Conservation (phyloP, 2,329 filamentous ascomycete genomes). For the Fusarium proliferatum region DNA sequence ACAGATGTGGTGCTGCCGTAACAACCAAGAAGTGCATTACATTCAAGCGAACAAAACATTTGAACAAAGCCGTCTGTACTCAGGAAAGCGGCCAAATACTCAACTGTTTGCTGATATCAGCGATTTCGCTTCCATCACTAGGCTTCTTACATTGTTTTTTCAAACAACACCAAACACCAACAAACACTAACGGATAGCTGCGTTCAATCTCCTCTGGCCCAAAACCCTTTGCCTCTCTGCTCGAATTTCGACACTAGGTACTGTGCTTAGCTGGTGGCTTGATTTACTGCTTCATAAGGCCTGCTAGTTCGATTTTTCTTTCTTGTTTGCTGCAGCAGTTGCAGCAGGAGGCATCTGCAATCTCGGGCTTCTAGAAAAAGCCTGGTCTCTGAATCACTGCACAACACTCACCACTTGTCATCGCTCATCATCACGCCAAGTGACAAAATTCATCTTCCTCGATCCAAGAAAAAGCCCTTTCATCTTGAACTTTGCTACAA, state of each 20-base stretch:
- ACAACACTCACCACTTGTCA: not conserved
- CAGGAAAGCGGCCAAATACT: too few species aligned
- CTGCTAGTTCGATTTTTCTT: not conserved
- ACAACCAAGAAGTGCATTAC: too few species aligned
- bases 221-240: too few species aligned
- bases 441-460: not conserved
- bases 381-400: conserved; percentile 23
- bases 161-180: not conserved
- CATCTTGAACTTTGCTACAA: not conserved
- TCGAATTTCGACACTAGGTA: not conserved
- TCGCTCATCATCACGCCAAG: not conserved
- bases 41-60: not conserved
- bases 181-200: conserved; percentile 10
- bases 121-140: not conserved
- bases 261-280: not conserved
- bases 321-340: not conserved
- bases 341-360: not conserved
- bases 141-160: not conserved
- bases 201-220: not conserved
- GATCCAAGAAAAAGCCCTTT: not conserved
- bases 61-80: not conserved
- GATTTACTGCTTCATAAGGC: not conserved
- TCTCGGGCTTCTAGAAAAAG: not conserved
- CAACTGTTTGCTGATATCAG: not conserved
- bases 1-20: not conserved